Evolutionary conservation across 1,284 basidiomycete genomes (phyloP), one percentile per base, ranked within the genome.

Genomic region (Malassezia cuniculi): DNA sequence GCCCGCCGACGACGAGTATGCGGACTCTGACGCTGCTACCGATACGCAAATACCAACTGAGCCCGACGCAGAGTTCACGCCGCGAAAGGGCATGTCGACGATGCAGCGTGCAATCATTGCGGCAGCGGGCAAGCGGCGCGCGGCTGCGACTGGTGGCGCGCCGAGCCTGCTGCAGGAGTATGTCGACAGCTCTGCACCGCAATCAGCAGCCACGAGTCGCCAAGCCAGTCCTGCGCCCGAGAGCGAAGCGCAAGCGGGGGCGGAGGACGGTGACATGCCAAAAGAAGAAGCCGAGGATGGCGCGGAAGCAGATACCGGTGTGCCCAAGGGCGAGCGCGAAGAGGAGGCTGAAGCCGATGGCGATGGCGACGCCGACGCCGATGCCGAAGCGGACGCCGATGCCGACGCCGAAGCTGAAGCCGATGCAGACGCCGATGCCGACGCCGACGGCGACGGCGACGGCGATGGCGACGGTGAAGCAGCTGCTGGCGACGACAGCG

Each of bases 71-170:
- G 7, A 6, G 31, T 6, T 8, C 7, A 29, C 22, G 22, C 22
- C 22, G 22, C 22, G 11, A 14, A 5, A n/a, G 15, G 16, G 29
- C 14, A 17, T 17, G 15, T 24, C 22, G 11, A 11, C 31, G 6
- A 24, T 44, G 35, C 42, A 31, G 15, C 39, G 34, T 11, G 33
- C 44, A 3, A 31, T 37, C 9, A 34, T 41, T 6, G 44, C 44
- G 7, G 35, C 34, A 6, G 30, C 28, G 7, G 44, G 44, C 41
- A 59, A 59, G 44, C 53, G 54, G 40, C 54, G 56, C 5, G 56
- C 56, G 12, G 56, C 56, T 9, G 56, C 56, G 5, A 59, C 56
- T 1, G 56, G 56, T 9, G 56, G 56, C 14, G 56, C 56, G 6
- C 52, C 52, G 9, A 59, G 56, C 24, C 45, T 59, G 4, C 40